Evolutionary conservation across 208 protist species (phyloP).

Genomic region (Borovskyia barvae): DNA sequence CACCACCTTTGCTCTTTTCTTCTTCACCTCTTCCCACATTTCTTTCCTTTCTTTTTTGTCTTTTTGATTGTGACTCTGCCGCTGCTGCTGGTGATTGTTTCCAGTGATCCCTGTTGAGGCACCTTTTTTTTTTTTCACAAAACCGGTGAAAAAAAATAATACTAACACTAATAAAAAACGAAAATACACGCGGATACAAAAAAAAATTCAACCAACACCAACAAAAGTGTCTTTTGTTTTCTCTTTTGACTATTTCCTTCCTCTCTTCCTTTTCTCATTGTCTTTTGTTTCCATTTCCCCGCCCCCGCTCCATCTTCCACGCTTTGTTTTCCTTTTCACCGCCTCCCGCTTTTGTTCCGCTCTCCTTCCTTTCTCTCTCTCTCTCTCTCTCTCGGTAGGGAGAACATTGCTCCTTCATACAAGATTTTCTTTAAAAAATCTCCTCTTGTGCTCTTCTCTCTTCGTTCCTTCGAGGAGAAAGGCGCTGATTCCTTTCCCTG

Average conservation of each 20-base stretch:
- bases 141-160: too few relatives aligned
- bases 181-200: background rate
- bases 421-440: background rate
- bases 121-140: background rate
- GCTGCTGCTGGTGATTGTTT: conserved; percentile 1
- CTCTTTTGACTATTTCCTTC: too few relatives aligned
- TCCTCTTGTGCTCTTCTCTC: background rate
- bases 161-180: too few relatives aligned
- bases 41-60: background rate
- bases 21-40: background rate
- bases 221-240: too few relatives aligned
- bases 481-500: background rate
- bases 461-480: conserved; percentile 1
- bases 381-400: too few relatives aligned
- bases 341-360: conserved; percentile 1
- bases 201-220: background rate
- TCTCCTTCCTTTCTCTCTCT: background rate
- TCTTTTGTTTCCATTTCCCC: too few relatives aligned
- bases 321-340: background rate
- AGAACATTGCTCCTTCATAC: too few relatives aligned
- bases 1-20: background rate
- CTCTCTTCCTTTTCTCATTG: too few relatives aligned
- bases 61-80: conserved; percentile 9
- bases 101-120: background rate
- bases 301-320: conserved; percentile 10